Conservation (phyloP, 805 yeast species). For the Naumovozyma baii region DNA sequence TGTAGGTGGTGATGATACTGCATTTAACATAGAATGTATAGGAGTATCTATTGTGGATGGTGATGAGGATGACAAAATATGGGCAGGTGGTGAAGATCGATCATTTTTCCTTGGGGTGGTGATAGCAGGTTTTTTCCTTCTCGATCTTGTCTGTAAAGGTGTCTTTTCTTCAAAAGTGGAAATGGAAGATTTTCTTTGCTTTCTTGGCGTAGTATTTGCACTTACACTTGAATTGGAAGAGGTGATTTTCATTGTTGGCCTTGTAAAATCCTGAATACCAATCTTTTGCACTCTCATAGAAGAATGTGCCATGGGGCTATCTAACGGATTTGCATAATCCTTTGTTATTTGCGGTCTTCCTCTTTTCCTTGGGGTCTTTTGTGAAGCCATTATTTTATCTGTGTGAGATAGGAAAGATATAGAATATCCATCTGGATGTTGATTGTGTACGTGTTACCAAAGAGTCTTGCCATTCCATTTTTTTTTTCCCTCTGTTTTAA, state of each 20-base stretch:
- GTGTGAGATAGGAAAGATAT: too few relatives aligned
- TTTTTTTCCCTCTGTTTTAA: too few relatives aligned
- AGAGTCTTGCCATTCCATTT: too few relatives aligned
- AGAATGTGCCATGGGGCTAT: slow-evolving; percentile 31
- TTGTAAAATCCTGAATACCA: slow-evolving; percentile 21
- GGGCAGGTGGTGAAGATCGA: too few relatives aligned
- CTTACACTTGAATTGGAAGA: too few relatives aligned
- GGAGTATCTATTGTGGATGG: background rate
- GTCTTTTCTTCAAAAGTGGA: background rate
- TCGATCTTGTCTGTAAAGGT: background rate
- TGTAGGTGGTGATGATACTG: background rate
- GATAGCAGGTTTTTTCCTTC: too few relatives aligned
- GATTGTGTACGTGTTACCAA: too few relatives aligned
- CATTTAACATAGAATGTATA: background rate
- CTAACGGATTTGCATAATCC: slow-evolving; percentile 27
- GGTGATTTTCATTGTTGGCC: slow-evolving; percentile 29
- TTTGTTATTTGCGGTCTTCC: slow-evolving; percentile 31
- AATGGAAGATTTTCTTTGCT: background rate
- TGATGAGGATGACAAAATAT: background rate
- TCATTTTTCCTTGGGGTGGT: too few relatives aligned
- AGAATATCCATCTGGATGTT: too few relatives aligned
- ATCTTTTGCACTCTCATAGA: slow-evolving; percentile 26
- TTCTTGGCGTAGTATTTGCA: background rate
- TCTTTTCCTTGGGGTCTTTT: slow-evolving; percentile 16
- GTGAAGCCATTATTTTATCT: too few relatives aligned